Percentiles rank a stretch among this genome's conserved stretches.
phyloP scores from a whole-genome alignment of 106 monocot species.

The Dendrobium chrysotoxum region DNA sequence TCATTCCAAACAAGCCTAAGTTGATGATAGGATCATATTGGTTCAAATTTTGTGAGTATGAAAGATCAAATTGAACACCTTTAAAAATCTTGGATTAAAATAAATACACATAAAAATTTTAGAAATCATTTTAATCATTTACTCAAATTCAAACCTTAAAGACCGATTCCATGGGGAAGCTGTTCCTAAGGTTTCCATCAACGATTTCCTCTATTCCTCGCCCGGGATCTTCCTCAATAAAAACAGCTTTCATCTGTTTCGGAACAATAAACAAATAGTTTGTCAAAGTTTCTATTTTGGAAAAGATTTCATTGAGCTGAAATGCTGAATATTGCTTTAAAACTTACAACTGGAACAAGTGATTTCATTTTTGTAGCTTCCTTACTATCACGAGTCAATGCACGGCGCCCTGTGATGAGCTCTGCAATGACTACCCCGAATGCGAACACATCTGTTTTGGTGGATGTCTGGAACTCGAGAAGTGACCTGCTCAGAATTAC shows the following conservation, averaged over 20 bases:
- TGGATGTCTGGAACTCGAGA: slow-evolving; percentile 38
- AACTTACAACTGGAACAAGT: slow-evolving; percentile 35
- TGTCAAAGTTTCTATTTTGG: background rate
- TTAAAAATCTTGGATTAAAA: too few relatives aligned
- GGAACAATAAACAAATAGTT: background rate
- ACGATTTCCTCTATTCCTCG: slow-evolving; percentile 24
- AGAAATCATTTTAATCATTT: too few relatives aligned
- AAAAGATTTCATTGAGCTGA: too few relatives aligned
- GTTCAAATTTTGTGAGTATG: too few relatives aligned
- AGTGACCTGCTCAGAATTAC: slow-evolving; percentile 22
- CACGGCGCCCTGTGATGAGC: slow-evolving; percentile 39
- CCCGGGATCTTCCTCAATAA: slow-evolving; percentile 25
- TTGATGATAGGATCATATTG: too few relatives aligned
- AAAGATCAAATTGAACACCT: too few relatives aligned
- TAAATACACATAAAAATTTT: too few relatives aligned
- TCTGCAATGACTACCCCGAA: slow-evolving; percentile 58
- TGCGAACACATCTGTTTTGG: slow-evolving; percentile 47
- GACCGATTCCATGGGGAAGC: slow-evolving; percentile 34
- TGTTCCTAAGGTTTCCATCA: slow-evolving; percentile 33
- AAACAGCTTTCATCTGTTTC: slow-evolving; percentile 30
- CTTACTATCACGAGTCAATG: slow-evolving; percentile 31
- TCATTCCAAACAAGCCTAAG: too few relatives aligned
- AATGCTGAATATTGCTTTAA: too few relatives aligned
- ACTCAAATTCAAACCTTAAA: slow-evolving; percentile 26
- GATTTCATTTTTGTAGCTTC: slow-evolving; percentile 28